Percentiles rank a stretch among this genome's conserved stretches.
These are phyloP conservation scores for Colletotrichum sp. DNA, from an alignment of 2,329 filamentous ascomycete species.

Conservation along the genomic window DNA sequence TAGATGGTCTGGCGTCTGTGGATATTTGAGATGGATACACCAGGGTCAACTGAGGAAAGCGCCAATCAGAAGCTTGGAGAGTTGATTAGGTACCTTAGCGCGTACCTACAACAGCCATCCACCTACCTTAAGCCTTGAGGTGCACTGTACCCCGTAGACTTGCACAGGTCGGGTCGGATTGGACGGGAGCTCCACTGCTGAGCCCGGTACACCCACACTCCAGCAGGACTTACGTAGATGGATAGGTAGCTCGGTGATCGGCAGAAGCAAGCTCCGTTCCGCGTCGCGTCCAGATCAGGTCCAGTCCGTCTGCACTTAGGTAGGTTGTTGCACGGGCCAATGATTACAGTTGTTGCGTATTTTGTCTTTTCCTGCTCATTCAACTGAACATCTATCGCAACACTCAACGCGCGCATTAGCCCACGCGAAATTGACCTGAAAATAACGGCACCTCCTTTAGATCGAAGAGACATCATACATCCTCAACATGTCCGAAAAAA, in stretches of 20 bases:
- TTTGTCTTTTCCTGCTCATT: not conserved
- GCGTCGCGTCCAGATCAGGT: not conserved
- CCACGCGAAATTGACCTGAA: not conserved
- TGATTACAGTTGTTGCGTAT: not conserved
- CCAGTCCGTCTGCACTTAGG: not conserved
- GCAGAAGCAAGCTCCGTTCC: conserved; percentile 19
- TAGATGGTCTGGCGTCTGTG: not conserved
- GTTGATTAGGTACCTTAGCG: not conserved
- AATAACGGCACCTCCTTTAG: not conserved
- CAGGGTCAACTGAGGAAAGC: not conserved
- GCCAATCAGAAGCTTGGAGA: not conserved
- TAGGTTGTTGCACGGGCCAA: not conserved
- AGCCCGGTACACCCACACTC: not conserved
- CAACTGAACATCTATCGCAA: not conserved
- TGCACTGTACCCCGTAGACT: not conserved
- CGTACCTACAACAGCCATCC: not conserved
- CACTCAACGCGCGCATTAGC: not conserved
- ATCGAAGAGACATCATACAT: not conserved
- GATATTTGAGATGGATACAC: not conserved
- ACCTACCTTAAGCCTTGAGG: not conserved
- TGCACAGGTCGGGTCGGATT: not conserved
- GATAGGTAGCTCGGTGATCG: not conserved
- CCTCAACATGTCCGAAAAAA: conserved; percentile 85
- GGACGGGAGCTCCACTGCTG: not conserved
- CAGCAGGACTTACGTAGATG: not conserved